Evolutionary conservation across 2,329 filamentous ascomycete species (phyloP).

Genomic region (Talaromyces pinophilus): DNA sequence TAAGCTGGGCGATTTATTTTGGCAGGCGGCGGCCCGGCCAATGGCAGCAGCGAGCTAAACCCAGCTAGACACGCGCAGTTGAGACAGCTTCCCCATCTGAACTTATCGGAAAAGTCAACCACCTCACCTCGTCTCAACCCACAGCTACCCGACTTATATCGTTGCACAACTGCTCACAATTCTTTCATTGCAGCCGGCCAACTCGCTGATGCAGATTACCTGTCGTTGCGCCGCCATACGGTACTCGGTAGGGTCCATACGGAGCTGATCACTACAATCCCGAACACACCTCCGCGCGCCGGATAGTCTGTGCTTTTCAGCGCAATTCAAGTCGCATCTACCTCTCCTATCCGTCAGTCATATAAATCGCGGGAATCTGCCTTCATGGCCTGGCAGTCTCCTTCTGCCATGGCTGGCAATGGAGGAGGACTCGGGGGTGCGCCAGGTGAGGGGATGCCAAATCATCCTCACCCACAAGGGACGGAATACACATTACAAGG

Average conservation of each 20-base stretch:
- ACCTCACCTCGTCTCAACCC: not conserved
- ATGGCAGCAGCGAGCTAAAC: not conserved
- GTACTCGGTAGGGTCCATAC: not conserved
- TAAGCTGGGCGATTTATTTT: not conserved
- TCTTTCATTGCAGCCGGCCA: not conserved
- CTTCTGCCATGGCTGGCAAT: slow-evolving; percentile 61
- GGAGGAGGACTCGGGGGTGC: slow-evolving; percentile 54
- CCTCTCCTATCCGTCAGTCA: not conserved
- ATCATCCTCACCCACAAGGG: slow-evolving; percentile 54
- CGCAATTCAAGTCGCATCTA: not conserved
- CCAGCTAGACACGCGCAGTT: slow-evolving; percentile 13
- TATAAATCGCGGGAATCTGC: not conserved
- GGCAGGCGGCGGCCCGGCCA: not conserved
- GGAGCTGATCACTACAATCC: slow-evolving; percentile 11
- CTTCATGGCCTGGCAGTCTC: slow-evolving; percentile 70
- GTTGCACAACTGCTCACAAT: not conserved
- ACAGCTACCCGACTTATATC: not conserved
- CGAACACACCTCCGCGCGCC: slow-evolving; percentile 12
- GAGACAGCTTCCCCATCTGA: slow-evolving; percentile 17
- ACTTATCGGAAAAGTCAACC: slow-evolving; percentile 16
- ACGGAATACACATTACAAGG: slow-evolving; percentile 74
- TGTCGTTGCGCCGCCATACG: not conserved
- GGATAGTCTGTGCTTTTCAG: slow-evolving; percentile 5
- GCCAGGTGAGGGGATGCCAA: slow-evolving; percentile 41
- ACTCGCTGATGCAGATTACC: not conserved